Evolutionary conservation across 1,139 yeast species (phyloP).

Genomic region (Taphrina pruni): DNA sequence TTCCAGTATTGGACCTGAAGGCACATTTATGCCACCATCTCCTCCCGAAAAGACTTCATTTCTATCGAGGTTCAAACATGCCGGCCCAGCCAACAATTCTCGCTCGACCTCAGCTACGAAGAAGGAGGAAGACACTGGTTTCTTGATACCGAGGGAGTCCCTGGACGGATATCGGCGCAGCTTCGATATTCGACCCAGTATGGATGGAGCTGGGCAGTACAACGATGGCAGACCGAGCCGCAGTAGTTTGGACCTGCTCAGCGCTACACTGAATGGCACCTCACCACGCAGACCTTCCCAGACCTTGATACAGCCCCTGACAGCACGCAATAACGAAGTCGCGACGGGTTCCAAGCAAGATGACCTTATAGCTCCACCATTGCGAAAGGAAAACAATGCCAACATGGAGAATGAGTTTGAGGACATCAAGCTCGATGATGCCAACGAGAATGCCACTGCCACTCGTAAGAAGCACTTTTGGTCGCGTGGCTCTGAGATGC

Average conservation of each 20-base stretch:
- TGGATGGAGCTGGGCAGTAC: conserved; percentile 21
- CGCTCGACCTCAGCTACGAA: not conserved
- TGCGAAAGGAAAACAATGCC: not conserved
- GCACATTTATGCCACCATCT: conserved; percentile 36
- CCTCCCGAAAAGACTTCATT: conserved; percentile 40
- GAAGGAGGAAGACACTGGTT: conserved; percentile 32
- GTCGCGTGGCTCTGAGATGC: conserved; percentile 15
- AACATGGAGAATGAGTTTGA: conserved; percentile 26
- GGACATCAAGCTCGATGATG: conserved; percentile 35
- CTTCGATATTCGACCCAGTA: conserved; percentile 39
- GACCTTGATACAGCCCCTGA: conserved; percentile 7
- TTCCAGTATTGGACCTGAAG: conserved; percentile 35
- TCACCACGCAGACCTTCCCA: conserved; percentile 19
- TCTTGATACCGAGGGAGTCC: conserved; percentile 48
- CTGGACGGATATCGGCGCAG: conserved; percentile 41
- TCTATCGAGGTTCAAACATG: conserved; percentile 21
- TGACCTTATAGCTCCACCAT: conserved; percentile 10
- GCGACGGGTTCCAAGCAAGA: conserved; percentile 10
- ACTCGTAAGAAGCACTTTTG: conserved; percentile 34
- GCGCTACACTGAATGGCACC: conserved; percentile 1
- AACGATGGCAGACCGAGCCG: conserved; percentile 35
- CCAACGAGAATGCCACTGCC: not conserved
- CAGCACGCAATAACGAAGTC: not conserved
- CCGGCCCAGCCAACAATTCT: not conserved
- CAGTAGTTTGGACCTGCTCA: conserved; percentile 25